Evolutionary conservation across 2,329 filamentous ascomycete species (phyloP), one percentile per base, ranked within the genome.

Genomic region (Colletotrichum siamense): DNA sequence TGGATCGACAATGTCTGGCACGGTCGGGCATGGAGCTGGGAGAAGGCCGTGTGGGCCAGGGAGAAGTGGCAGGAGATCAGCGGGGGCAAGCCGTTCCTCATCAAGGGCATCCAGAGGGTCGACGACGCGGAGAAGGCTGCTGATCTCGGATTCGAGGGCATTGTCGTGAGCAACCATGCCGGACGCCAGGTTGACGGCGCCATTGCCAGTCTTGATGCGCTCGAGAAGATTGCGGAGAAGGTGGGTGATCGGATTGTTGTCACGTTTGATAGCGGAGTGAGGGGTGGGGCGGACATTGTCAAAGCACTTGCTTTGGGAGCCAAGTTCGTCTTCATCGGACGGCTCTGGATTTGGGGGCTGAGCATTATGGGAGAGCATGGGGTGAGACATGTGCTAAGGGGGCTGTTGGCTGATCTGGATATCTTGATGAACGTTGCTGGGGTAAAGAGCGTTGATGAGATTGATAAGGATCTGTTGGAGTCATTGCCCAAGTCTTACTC

Each of bases 1-100:
- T 94, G 92, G 92, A 93, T 93, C 77, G 92, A 94, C 79, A 81
- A 79, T 62, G 87, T 93, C 63, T 93, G 91, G 91, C 92, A 94
- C 81, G 91, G 92, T 0, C 86, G 89, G 4, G 90, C 91, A 8
- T 91, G 89, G 82, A 88, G 86, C n/a, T 94, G 91, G 92, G 90
- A 92, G 65, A 92, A 92, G 79, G 87, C 92, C 28, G 87, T 88
- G 5, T 93, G 91, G 91, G 81, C 92, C 62, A 91, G 91, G 75
- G 85, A 90, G 80, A 86, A 89, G 61, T 94, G 92, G 92, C 91
- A 89, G 81, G 83, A 87, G 75, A 87, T 93, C 67, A 89, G 86
- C n/a, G 89, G 89, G 1, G 91, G 91, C 1, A 88, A 89, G 77
- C 91, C 91, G 3, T 92, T 94, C 78, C 87, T 86, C 6, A 82